Evolutionary conservation across 371 early-diverging fungal species (phyloP).

Genomic region (Capillidium rhysosporum): DNA sequence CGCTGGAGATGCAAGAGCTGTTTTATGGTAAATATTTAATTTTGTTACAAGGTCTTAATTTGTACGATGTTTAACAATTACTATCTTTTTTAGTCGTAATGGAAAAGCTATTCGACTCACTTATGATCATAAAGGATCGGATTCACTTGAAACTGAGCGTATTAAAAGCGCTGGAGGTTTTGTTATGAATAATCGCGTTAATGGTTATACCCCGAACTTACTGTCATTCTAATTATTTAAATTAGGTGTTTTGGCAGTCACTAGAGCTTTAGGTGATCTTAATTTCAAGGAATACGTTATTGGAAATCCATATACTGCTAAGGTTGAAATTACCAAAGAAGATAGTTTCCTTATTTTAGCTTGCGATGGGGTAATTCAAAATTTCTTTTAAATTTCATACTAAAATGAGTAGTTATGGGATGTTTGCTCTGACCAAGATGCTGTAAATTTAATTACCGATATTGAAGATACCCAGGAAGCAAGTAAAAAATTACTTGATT

Average conservation of each 20-base stretch:
- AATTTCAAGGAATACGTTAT: conserved; percentile 91
- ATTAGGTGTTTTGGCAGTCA: conserved; percentile 84
- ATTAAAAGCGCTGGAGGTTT: conserved; percentile 86
- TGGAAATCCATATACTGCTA: conserved; percentile 85
- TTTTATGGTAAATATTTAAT: conserved; percentile 37
- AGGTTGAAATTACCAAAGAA: conserved; percentile 43
- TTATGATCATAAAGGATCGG: conserved; percentile 95
- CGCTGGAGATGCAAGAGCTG: conserved; percentile 91
- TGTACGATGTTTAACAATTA: not conserved
- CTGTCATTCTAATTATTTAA: not conserved
- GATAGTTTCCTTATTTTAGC: conserved; percentile 82
- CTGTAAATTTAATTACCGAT: conserved; percentile 68
- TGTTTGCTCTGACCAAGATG: conserved; percentile 90
- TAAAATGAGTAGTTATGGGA: conserved; percentile 64
- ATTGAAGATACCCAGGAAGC: conserved; percentile 59
- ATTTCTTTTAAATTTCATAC: not conserved
- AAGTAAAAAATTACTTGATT: conserved; percentile 55
- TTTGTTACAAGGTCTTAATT: not conserved
- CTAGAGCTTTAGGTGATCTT: conserved; percentile 87
- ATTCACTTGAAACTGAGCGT: conserved; percentile 66
- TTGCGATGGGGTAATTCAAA: conserved; percentile 79
- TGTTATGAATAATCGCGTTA: conserved; percentile 93
- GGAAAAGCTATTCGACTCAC: conserved; percentile 75
- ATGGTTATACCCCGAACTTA: conserved; percentile 31
- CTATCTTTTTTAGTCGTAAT: conserved; percentile 28